Evolutionary conservation across 495 filamentous ascomycete species (phyloP).

Genomic region (Venustampulla echinocandica): DNA sequence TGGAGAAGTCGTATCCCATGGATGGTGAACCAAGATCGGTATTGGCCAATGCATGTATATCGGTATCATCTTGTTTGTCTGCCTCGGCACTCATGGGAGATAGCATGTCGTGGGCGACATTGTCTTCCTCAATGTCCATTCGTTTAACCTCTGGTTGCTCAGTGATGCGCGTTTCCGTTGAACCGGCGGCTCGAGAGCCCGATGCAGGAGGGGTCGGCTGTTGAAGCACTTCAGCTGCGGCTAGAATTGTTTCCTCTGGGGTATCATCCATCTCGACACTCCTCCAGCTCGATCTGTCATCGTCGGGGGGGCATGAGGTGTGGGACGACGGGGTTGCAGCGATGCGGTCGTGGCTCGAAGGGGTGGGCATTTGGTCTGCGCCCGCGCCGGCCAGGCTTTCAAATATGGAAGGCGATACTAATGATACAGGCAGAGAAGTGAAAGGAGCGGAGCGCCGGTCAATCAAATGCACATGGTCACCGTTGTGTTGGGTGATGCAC

Average conservation of each 20-base stretch:
- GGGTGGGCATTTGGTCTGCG: conserved; percentile 40
- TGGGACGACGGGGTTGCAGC: conserved; percentile 13
- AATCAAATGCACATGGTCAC: conserved; percentile 19
- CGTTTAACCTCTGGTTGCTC: conserved; percentile 15
- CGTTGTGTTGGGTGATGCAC: conserved; percentile 4
- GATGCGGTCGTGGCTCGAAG: conserved; percentile 30
- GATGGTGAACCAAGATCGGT: conserved; percentile 18
- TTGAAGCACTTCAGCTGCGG: conserved; percentile 17
- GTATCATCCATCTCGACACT: conserved; percentile 18
- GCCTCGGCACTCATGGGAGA: conserved; percentile 23
- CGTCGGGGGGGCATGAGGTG: conserved; percentile 28
- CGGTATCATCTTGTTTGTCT: conserved; percentile 22
- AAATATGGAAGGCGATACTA: conserved; percentile 12
- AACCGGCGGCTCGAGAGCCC: conserved; percentile 13
- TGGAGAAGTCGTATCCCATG: conserved; percentile 58
- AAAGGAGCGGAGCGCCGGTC: conserved; percentile 3
- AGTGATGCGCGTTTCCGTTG: conserved; percentile 16
- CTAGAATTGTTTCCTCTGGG: conserved; percentile 10
- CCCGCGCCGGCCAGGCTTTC: conserved; percentile 22
- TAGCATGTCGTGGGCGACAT: conserved; percentile 16
- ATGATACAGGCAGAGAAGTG: conserved; percentile 22
- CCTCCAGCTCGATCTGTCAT: conserved; percentile 25
- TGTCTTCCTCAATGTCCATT: conserved; percentile 27
- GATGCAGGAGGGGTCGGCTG: conserved; percentile 23
- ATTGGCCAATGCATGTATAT: conserved; percentile 11